Conservation (phyloP, 768 basidiomycete species). For the Boletales sp. region DNA sequence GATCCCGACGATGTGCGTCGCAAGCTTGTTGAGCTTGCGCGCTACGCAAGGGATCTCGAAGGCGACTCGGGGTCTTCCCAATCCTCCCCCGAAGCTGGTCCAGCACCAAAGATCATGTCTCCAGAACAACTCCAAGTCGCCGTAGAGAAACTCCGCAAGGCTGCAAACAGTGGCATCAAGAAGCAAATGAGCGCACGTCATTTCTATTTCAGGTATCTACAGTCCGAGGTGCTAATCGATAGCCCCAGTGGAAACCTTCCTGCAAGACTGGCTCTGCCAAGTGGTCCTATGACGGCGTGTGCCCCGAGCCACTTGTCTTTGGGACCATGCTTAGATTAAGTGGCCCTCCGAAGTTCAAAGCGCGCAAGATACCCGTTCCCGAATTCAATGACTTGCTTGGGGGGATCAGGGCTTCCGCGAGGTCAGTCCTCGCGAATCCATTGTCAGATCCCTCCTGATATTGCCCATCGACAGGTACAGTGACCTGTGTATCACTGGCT, state of each 20-base stretch:
- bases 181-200: slow-evolving; percentile 44
- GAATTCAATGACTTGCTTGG: slow-evolving; percentile 37
- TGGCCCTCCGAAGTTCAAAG: slow-evolving; percentile 47
- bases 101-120: slow-evolving; percentile 31
- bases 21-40: slow-evolving; percentile 29
- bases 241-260: slow-evolving; percentile 46
- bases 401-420: slow-evolving; percentile 30
- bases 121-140: slow-evolving; percentile 38
- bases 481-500: slow-evolving; percentile 36
- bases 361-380: slow-evolving; percentile 40
- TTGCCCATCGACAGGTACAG: slow-evolving; percentile 32
- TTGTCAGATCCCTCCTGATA: background rate
- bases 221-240: background rate
- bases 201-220: background rate
- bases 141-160: slow-evolving; percentile 43
- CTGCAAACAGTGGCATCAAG: slow-evolving; percentile 45
- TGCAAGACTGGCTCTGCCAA: slow-evolving; percentile 46
- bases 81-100: slow-evolving; percentile 9
- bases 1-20: slow-evolving; percentile 30
- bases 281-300: slow-evolving; percentile 53
- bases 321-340: slow-evolving; percentile 40
- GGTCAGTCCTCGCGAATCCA: slow-evolving; percentile 26
- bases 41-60: slow-evolving; percentile 33
- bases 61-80: slow-evolving; percentile 14
- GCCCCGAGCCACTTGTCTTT: slow-evolving; percentile 45